Evolutionary conservation across 2,329 filamentous ascomycete genomes (phyloP).

Genomic region (Hypoxylon sp.): DNA sequence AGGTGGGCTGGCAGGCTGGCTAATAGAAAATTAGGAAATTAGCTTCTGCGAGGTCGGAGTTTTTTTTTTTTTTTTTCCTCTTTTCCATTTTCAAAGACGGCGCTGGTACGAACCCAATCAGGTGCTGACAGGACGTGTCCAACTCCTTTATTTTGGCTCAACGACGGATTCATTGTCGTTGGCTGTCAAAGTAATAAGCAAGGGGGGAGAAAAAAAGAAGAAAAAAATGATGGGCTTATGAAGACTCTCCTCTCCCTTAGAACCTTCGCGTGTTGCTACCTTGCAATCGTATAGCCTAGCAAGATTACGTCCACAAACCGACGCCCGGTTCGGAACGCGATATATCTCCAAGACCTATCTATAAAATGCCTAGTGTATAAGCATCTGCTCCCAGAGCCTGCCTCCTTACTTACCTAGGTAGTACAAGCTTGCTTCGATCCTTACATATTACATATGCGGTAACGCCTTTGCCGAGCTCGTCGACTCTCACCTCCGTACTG

Average conservation of each 20-base stretch:
- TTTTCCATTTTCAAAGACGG: background rate
- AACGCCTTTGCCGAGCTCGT: slow-evolving; percentile 4
- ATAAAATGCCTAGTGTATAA: no score
- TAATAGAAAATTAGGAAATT: background rate
- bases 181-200: slow-evolving; percentile 1
- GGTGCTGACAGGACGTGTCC: no score
- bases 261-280: background rate
- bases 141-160: slow-evolving; percentile 2
- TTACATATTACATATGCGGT: slow-evolving; percentile 14
- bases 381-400: background rate
- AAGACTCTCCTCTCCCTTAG: background rate
- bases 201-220: slow-evolving; percentile 2
- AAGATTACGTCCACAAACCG: no score
- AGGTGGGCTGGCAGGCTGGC: no score
- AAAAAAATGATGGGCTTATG: slow-evolving; percentile 22
- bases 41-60: background rate
- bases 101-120: background rate
- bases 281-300: background rate
- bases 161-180: slow-evolving; percentile 24
- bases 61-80: slow-evolving; percentile 3
- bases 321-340: no score
- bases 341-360: no score
- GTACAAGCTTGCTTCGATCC: background rate
- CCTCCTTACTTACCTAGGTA: background rate
- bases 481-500: background rate